Evolutionary conservation across 257 asterid species (phyloP).

Genomic region (Solanum arcanum): DNA sequence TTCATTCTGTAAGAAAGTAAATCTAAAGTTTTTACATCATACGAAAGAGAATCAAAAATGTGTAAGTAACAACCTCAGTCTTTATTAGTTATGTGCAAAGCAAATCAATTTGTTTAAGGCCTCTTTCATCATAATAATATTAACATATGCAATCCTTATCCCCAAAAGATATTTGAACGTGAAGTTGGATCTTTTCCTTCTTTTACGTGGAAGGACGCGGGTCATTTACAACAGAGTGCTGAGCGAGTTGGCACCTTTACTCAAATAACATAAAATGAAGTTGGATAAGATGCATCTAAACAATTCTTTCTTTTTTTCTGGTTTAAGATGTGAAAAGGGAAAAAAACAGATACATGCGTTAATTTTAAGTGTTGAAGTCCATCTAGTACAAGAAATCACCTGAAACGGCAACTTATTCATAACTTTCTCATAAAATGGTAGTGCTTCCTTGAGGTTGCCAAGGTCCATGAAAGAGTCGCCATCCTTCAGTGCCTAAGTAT

Average conservation of each 20-base stretch:
- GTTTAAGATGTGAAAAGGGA: neutral
- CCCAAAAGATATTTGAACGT: neutral
- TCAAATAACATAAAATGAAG: neutral
- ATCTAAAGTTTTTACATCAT: neutral
- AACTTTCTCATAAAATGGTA: conserved; percentile 56
- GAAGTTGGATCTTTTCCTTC: neutral
- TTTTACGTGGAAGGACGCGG: neutral
- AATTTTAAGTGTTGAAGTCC: neutral
- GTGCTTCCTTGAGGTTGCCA: conserved; percentile 71
- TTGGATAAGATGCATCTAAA: neutral
- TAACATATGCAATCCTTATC: neutral
- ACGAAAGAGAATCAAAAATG: neutral
- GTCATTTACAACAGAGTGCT: neutral
- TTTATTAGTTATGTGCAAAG: neutral
- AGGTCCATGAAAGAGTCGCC: conserved; percentile 80
- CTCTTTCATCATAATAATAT: neutral
- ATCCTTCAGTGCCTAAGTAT: conserved; percentile 64
- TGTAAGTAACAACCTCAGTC: neutral
- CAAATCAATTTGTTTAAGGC: neutral
- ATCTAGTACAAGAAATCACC: conserved; percentile 21
- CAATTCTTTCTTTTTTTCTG: neutral
- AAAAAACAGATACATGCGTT: neutral
- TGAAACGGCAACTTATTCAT: conserved; percentile 67
- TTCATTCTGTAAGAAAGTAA: neutral
- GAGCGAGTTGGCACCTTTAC: neutral